A percentile compares a stretch with the other conserved stretches of the same genome.
phyloP scores from a whole-genome alignment of 768 basidiomycete species.

The Lentinula detonsa region DNA sequence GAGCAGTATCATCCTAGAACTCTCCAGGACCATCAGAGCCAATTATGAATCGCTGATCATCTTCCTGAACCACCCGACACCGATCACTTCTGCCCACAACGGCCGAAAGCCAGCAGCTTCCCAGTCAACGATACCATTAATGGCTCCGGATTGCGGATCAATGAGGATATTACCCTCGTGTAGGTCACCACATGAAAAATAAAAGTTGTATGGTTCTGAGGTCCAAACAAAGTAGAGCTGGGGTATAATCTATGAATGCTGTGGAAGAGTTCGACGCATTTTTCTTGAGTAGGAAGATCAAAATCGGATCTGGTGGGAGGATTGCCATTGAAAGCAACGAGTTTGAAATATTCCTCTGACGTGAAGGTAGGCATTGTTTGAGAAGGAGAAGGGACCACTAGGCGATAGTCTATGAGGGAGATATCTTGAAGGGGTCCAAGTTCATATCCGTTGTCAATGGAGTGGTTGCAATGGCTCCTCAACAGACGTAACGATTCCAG shows the following conservation, averaged over 20 bases:
- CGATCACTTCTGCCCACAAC: too few relatives aligned
- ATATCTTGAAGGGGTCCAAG: not conserved
- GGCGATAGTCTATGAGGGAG: not conserved
- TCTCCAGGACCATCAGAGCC: too few relatives aligned
- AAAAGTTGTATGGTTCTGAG: not conserved
- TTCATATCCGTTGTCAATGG: not conserved
- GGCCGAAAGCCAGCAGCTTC: too few relatives aligned
- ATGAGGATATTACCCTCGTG: constrained; percentile 14
- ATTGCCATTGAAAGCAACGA: not conserved
- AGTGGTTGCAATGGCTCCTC: not conserved
- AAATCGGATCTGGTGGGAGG: not conserved
- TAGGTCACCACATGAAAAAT: constrained; percentile 3
- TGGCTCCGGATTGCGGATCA: constrained; percentile 12
- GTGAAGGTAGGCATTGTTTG: not conserved
- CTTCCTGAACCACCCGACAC: too few relatives aligned
- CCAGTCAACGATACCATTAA: too few relatives aligned
- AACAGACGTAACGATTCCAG: not conserved
- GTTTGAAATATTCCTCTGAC: too few relatives aligned
- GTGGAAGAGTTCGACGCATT: too few relatives aligned
- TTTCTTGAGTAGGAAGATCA: not conserved
- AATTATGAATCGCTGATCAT: too few relatives aligned
- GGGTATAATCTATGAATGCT: not conserved
- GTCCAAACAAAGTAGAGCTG: not conserved
- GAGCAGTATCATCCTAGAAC: constrained; percentile 3
- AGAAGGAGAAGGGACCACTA: not conserved